Evolutionary conservation across 805 yeast species (phyloP), one percentile per base, ranked within the genome.

Genomic region (Metschnikowia orientalis): DNA sequence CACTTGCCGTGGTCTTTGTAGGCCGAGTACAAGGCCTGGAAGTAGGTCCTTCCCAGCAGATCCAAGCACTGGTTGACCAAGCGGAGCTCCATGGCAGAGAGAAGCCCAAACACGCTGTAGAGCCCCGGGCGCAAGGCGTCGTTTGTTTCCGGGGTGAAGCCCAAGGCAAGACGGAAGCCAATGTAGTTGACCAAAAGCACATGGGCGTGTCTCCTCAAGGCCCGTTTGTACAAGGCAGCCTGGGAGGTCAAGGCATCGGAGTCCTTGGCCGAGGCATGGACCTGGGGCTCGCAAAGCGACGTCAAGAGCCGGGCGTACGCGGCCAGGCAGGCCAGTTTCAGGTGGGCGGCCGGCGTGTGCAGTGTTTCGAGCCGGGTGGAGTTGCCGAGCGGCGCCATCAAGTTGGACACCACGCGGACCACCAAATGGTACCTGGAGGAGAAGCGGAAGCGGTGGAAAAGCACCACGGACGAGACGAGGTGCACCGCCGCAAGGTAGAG

Each of bases 1-100:
- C 96, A 89, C 56, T 82, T 84, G 30, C 95, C 96, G 40, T 68
- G 70, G 50, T 71, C 78, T 53, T 74, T 76, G 61, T 86, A 90
- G 41, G 81, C 85, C 6, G 75, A 74, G 47, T 83, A 86, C 24
- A 89, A 50, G 0, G 74, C 63, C 49, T 71, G 78, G 65, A 79
- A 81, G 46, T 79, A 76, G 2, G 77, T 67, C 45, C 85, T 73
- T 4, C 92, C 82, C 23, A 83, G 73, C 14, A 61, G 53, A 45
- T 90, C 95, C 46, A 88, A 58, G 5, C 79, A 69, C 3, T 78
- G 67, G 49, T 75, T 83, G 13, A 81, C 70, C 20, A 77, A 54
- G 32, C 67, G 71, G 34, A 88, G 57, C 45, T 88, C 96, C 23
- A 68, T 67, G 23, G 67, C 69, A 0, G 95, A 79, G 21, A 88